A percentile compares a stretch with the other conserved stretches of the same genome.
Conservation (phyloP, 2,329 filamentous ascomycete genomes). For the Myotisia sp. region DNA sequence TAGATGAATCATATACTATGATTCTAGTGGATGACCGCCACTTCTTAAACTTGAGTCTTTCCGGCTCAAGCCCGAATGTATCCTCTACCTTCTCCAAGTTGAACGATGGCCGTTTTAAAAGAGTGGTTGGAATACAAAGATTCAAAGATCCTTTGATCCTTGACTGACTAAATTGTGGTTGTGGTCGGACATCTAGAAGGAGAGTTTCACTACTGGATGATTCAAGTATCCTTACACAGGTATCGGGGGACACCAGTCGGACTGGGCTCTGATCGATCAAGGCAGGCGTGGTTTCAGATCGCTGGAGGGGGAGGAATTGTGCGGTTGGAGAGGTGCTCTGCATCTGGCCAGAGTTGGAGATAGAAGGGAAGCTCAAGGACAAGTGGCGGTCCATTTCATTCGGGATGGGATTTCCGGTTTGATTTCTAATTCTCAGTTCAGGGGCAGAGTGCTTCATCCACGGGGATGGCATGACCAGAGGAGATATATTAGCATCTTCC, state of each 20-base stretch:
- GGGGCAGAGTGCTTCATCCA: no score
- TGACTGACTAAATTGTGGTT: conserved; percentile 62
- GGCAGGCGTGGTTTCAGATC: conserved; percentile 42
- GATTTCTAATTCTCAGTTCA: no score
- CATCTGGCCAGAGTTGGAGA: no score
- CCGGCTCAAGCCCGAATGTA: conserved; percentile 60
- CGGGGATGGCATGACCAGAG: no score
- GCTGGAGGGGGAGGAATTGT: conserved; percentile 7
- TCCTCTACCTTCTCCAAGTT: conserved; percentile 75
- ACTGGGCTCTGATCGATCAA: conserved; percentile 34
- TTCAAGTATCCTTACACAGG: conserved; percentile 45
- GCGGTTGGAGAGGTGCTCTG: background rate
- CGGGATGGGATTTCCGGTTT: no score
- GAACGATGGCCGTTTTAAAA: conserved; percentile 81
- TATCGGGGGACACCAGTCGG: conserved; percentile 39
- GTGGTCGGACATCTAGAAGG: conserved; percentile 73
- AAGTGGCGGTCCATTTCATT: background rate
- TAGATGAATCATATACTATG: conserved; percentile 73
- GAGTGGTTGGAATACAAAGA: conserved; percentile 84
- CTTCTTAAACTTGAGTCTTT: conserved; percentile 56
- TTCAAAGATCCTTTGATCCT: conserved; percentile 73
- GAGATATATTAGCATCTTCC: no score
- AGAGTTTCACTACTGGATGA: conserved; percentile 43
- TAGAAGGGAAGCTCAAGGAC: background rate
- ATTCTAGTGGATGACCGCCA: conserved; percentile 66